phyloP scores from a whole-genome alignment of 2,329 filamentous ascomycete species.

The Cladophialophora chaetospira region DNA sequence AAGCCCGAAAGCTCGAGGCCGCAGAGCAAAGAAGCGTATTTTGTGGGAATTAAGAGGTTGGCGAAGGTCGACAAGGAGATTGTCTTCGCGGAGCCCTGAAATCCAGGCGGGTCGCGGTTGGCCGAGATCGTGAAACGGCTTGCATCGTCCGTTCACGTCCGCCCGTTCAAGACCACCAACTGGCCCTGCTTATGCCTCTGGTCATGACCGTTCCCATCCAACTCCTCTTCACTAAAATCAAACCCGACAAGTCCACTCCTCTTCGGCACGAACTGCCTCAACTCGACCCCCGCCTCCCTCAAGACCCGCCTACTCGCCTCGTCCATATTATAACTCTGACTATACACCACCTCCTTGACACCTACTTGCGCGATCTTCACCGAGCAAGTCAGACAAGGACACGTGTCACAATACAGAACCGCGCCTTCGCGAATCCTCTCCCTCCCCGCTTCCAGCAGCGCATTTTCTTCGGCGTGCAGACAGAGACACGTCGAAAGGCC shows the following conservation, averaged over 20 bases:
- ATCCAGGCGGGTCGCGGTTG: background rate
- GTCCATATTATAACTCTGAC: constrained; percentile 93
- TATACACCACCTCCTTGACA: constrained; percentile 93
- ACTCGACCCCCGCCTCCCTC: constrained; percentile 74
- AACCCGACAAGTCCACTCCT: constrained; percentile 26
- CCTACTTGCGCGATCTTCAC: constrained; percentile 98
- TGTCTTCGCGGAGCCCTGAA: constrained; percentile 41
- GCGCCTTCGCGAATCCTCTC: constrained; percentile 82
- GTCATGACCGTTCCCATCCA: background rate
- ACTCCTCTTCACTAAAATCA: constrained; percentile 9
- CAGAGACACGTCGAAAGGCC: constrained; percentile 86
- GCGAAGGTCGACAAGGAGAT: constrained; percentile 49
- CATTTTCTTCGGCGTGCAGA: constrained; percentile 98
- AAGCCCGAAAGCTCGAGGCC: constrained; percentile 90
- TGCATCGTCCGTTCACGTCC: too few species aligned
- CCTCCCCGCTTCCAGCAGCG: constrained; percentile 86
- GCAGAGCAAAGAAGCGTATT: constrained; percentile 82
- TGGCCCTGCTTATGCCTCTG: background rate
- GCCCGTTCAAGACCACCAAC: constrained; percentile 16
- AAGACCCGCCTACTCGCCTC: constrained; percentile 79
- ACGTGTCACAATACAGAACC: constrained; percentile 92
- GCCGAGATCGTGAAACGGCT: background rate
- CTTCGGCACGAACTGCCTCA: constrained; percentile 70
- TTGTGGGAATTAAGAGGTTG: constrained; percentile 76
- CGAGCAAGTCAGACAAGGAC: constrained; percentile 94